Evolutionary conservation across 176 grass and related monocot species (phyloP), one percentile per base, ranked within the genome.

Genomic region (Elaeis guineensis): DNA sequence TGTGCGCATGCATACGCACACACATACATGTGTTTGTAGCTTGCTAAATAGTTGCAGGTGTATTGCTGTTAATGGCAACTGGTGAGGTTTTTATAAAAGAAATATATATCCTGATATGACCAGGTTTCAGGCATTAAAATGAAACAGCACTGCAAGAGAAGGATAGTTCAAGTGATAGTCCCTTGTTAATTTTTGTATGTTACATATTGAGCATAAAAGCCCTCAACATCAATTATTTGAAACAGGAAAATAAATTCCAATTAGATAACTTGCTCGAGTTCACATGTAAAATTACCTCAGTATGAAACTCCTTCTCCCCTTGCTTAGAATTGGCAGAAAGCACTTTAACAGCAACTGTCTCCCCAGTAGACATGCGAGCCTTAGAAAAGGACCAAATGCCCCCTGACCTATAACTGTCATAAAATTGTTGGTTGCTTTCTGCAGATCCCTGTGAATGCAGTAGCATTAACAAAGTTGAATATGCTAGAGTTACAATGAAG

Each of bases 231-330:
- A 12, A 44, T 12, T 44, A 44, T 44, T 44, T 12, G 52, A 71
- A 72, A 68, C 54, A 39, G 75, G 61, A 21, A 17, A 61, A 30
- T 30, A 30, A 30, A 30, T 30, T 30, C 28, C 28, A 7, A 6
- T 30, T 21, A 3, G 19, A 26, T 15, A 25, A 18, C 28, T 30
- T 30, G 0, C 28, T 30, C 28, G 5, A 20, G 19, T 1, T 12
- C 6, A 44, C 5, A 44, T 44, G 35, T 5, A 6, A 73, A 17
- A 25, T 65, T 62, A 89, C 93, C 87, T 98, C 93, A 56, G 75
- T 92, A 39, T 92, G 84, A 26, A 92, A 98, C 74, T 98, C 87
- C 49, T 91, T 92, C 76, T 89, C 93, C 52, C 93, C 84, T 86
- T 98, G 87, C 29, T 85, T 98, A 26, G 87, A 98, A 78, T 83